phyloP scores from a whole-genome alignment of 805 yeast species.

The Blastobotrys attinorum region DNA sequence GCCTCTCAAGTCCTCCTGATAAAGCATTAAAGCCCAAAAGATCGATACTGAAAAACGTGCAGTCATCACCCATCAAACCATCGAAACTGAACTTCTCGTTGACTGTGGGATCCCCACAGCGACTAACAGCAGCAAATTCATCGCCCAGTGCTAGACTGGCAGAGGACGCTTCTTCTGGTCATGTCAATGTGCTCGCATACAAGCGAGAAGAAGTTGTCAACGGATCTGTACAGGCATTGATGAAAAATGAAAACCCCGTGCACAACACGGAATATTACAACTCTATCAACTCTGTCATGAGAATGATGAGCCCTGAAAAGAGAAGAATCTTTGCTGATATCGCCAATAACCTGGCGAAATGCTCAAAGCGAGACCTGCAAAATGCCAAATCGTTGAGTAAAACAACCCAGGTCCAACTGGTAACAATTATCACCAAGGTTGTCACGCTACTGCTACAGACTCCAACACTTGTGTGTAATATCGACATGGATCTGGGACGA shows the following conservation, averaged over 20 bases:
- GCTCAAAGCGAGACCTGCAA: conserved; percentile 15
- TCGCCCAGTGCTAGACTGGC: conserved; percentile 2
- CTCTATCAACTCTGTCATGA: conserved; percentile 11
- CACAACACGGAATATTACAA: conserved; percentile 10
- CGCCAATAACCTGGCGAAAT: conserved; percentile 8
- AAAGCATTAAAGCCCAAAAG: conserved; percentile 1
- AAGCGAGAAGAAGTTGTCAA: conserved; percentile 12
- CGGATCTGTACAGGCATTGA: conserved; percentile 10
- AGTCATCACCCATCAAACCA: neutral
- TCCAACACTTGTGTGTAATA: conserved; percentile 10
- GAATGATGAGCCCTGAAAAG: conserved; percentile 1
- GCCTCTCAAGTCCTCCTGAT: conserved; percentile 2
- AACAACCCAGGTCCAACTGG: conserved; percentile 10
- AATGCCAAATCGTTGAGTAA: conserved; percentile 9
- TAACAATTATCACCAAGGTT: conserved; percentile 13
- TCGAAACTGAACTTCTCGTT: neutral
- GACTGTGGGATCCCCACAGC: neutral
- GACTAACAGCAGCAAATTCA: neutral
- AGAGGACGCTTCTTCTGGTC: conserved; percentile 11
- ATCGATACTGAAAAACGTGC: conserved; percentile 2
- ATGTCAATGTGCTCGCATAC: conserved; percentile 6
- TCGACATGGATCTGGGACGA: conserved; percentile 12
- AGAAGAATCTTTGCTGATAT: conserved; percentile 4
- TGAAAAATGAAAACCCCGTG: conserved; percentile 1
- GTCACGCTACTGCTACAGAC: conserved; percentile 16